Percentiles rank a stretch among this genome's conserved stretches.
Evolutionary conservation across 2,329 filamentous ascomycete species (phyloP).

Genomic region (Calonectria ilicicola): DNA sequence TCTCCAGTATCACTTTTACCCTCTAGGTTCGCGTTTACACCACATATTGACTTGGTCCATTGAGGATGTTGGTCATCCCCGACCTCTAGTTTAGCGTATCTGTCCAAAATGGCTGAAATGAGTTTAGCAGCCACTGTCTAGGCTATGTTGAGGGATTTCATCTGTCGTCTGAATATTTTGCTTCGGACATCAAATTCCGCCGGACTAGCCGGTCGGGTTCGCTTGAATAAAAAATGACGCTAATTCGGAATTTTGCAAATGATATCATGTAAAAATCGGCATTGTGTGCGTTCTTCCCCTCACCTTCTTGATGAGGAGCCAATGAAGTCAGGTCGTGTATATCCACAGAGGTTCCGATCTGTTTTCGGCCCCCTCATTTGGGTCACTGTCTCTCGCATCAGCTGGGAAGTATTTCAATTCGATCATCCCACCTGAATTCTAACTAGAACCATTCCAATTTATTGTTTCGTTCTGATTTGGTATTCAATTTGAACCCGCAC

Average conservation of each 20-base stretch:
- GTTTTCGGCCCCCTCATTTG: constrained; percentile 34
- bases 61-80: no score
- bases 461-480: neutral
- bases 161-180: neutral
- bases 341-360: constrained; percentile 31
- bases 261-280: neutral
- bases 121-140: no score
- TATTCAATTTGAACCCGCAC: neutral
- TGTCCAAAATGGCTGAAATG: no score
- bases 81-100: no score
- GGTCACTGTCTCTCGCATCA: neutral
- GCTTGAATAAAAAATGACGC: neutral
- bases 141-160: neutral
- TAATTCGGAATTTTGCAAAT: neutral
- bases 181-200: neutral
- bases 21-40: no score
- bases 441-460: neutral
- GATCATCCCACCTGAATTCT: neutral
- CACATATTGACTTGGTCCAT: no score
- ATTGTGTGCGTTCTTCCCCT: neutral
- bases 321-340: constrained; percentile 28
- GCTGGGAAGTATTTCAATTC: constrained; percentile 8
- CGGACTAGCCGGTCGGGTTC: neutral
- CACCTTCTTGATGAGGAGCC: constrained; percentile 15
- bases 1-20: no score